Base-by-base conservation (phyloP, 2,329 filamentous ascomycete genomes). In the Fusarium transvaalense region DNA sequence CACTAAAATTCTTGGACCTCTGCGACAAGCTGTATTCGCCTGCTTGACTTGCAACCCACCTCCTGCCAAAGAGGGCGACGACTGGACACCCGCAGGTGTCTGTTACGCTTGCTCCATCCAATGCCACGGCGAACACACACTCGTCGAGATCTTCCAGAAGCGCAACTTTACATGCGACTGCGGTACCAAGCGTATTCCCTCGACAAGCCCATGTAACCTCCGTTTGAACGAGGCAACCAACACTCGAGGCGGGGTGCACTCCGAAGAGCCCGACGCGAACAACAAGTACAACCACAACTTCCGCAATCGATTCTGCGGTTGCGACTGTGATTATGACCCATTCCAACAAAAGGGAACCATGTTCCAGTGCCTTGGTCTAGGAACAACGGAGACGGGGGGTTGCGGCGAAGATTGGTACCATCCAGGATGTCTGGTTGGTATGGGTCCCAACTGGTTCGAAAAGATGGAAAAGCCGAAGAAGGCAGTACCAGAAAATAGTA, bases 371-470 rank as follows among this genome's bases (percentile, higher is more conserved):
- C 79, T 98, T 4, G 95, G 95, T 0, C 82, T 98, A 1, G 94
- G 93, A 1, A 91, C 89, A 0, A 85, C 87, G 14, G 91, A 95
- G 70, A 90, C 91, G 2, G 94, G 94, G 17, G 95, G 94, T 6
- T 98, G 95, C 79, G 95, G 95, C 14, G 95, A 98, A 81, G 95
- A 98, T 76, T 98, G 95, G 95, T 98, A 93, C 86, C 95, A 98
- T 81, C 93, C 95, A 1, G 94, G 96, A 66, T 98, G 95, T 76
- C 82, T 98, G 10, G 88, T 97, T 48, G 94, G 94, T 8, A 81
- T 97, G 71, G 89, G 91, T 1, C 87, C 93, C 13, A 86, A 89
- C 61, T 94, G 92, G 89, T 89, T 84, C 68, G 89, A 91, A 75
- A 84, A 81, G 74, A 82, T 79, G 78, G 76, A 78, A 68, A 78